Evolutionary conservation across 1,284 basidiomycete genomes (phyloP).

Genomic region (Butyriboletus appendiculatus): DNA sequence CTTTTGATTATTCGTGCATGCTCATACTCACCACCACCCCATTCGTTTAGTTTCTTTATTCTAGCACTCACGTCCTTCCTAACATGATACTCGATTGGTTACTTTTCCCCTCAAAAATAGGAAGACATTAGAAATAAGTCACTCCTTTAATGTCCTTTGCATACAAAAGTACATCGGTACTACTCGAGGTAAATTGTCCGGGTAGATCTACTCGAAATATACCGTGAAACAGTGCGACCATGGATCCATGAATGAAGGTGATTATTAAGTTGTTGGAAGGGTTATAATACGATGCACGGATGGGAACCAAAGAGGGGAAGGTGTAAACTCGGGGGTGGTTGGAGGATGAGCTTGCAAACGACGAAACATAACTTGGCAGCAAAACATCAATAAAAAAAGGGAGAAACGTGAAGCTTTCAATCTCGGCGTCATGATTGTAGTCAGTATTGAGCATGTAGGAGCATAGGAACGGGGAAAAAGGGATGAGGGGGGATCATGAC

Average conservation of each 20-base stretch:
- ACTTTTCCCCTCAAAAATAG: background rate
- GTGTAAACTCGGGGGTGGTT: background rate
- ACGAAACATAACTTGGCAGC: slow-evolving; percentile 14
- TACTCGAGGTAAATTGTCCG: slow-evolving; percentile 33
- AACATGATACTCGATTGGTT: slow-evolving; percentile 1
- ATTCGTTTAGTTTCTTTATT: background rate
- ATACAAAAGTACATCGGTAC: slow-evolving; percentile 39
- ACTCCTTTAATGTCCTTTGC: slow-evolving; percentile 37
- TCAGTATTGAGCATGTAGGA: slow-evolving; percentile 26
- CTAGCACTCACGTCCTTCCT: slow-evolving; percentile 6
- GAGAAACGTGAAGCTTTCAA: slow-evolving; percentile 6
- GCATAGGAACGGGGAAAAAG: slow-evolving; percentile 3
- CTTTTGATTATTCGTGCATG: slow-evolving; percentile 8
- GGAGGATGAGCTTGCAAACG: slow-evolving; percentile 10
- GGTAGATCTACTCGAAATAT: slow-evolving; percentile 40
- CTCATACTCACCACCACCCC: background rate
- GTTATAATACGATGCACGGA: slow-evolving; percentile 30
- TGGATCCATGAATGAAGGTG: slow-evolving; percentile 35
- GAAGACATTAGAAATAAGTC: slow-evolving; percentile 34
- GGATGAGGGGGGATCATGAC: slow-evolving; percentile 30
- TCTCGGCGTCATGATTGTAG: slow-evolving; percentile 14
- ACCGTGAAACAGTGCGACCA: slow-evolving; percentile 36
- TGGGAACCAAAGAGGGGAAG: background rate
- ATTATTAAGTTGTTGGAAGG: slow-evolving; percentile 27
- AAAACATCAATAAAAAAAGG: slow-evolving; percentile 20